These are phyloP conservation scores for Aspergillus aculeatus DNA, from an alignment of 2,329 filamentous ascomycete genomes.

Conservation along the genomic window DNA sequence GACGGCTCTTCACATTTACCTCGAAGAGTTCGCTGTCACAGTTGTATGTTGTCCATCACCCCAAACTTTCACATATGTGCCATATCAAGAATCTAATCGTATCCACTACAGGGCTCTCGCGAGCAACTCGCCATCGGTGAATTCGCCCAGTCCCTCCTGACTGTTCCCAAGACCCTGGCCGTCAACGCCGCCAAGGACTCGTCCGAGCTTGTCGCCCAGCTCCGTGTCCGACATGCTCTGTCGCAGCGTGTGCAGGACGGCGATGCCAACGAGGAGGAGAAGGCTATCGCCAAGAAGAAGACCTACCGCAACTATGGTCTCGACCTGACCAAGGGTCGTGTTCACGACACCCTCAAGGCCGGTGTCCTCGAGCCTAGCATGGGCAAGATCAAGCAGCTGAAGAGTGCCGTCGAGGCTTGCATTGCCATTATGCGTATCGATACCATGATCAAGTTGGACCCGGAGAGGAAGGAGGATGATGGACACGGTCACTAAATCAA, in stretches of 20 bases:
- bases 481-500: constrained; percentile 75
- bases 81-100: not conserved
- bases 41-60: constrained; percentile 59
- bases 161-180: constrained; percentile 93
- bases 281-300: constrained; percentile 87
- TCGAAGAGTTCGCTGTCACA: constrained; percentile 97
- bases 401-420: constrained; percentile 97
- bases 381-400: constrained; percentile 97
- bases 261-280: constrained; percentile 76
- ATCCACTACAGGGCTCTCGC: constrained; percentile 64
- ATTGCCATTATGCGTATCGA: constrained; percentile 99
- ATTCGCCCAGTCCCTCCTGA: constrained; percentile 89
- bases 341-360: constrained; percentile 89
- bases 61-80: not conserved
- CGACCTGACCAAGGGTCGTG: constrained; percentile 83
- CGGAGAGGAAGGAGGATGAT: constrained; percentile 77
- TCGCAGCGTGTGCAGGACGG: constrained; percentile 88
- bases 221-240: constrained; percentile 88
- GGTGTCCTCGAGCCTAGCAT: constrained; percentile 96
- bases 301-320: constrained; percentile 98
- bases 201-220: constrained; percentile 90
- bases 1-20: constrained; percentile 98
- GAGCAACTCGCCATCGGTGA: constrained; percentile 98
- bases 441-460: constrained; percentile 96
- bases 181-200: constrained; percentile 97